phyloP scores from a whole-genome alignment of 2,329 filamentous ascomycete genomes.

The Colletotrichum sojae region DNA sequence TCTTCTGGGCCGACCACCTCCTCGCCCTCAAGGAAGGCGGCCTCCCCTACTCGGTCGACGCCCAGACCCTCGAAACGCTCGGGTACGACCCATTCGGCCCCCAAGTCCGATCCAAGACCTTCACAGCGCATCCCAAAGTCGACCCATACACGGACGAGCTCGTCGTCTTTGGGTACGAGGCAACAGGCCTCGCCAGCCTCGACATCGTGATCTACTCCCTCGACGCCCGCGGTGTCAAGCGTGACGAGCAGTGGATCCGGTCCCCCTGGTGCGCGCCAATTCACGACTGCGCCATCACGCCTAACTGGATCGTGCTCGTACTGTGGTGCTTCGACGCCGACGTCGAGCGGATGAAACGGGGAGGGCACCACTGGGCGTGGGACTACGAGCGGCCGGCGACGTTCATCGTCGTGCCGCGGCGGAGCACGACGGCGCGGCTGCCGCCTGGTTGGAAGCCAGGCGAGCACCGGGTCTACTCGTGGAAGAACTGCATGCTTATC shows the following conservation, averaged over 20 bases:
- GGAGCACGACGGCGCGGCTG: conserved; percentile 26
- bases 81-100: conserved; percentile 54
- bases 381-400: conserved; percentile 40
- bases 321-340: conserved; percentile 52
- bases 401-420: conserved; percentile 27
- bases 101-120: conserved; percentile 52
- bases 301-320: conserved; percentile 53
- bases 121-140: conserved; percentile 59
- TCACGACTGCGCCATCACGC: conserved; percentile 56
- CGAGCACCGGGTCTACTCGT: conserved; percentile 43
- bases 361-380: conserved; percentile 56
- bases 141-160: conserved; percentile 57
- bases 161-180: conserved; percentile 58
- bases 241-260: conserved; percentile 63
- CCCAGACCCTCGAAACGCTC: conserved; percentile 56
- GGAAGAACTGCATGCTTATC: conserved; percentile 37
- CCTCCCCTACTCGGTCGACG: conserved; percentile 58
- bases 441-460: conserved; percentile 44
- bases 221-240: conserved; percentile 54
- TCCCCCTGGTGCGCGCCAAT: conserved; percentile 61
- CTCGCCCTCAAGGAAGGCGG: conserved; percentile 64
- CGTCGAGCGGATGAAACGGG: conserved; percentile 54
- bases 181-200: conserved; percentile 52
- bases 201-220: conserved; percentile 53
- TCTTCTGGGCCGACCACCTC: conserved; percentile 63